Percentiles rank a stretch among this genome's conserved stretches.
phyloP scores from a whole-genome alignment of 139 green algal species.

The Micractinium sp. region DNA sequence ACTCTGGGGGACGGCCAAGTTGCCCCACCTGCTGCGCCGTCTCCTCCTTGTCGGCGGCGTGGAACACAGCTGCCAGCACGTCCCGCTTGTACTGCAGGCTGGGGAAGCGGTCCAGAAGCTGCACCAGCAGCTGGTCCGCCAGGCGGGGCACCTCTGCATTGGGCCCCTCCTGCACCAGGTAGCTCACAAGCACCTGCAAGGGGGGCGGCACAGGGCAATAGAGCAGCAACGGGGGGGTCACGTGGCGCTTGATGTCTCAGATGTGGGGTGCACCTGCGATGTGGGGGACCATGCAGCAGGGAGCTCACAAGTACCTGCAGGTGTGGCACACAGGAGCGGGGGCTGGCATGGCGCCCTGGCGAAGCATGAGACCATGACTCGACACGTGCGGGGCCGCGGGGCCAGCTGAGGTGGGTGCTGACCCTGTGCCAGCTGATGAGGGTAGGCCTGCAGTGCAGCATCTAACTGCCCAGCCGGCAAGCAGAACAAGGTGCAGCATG shows the following conservation, averaged over 20 bases:
- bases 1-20: no score
- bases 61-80: conserved; percentile 36
- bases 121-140: conserved; percentile 35
- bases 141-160: conserved; percentile 29
- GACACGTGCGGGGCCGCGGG: no score
- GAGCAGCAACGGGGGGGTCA: no score
- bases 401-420: no score
- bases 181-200: conserved; percentile 26
- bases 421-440: no score
- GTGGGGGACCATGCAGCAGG: no score
- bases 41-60: conserved; percentile 21
- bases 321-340: neutral
- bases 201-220: neutral
- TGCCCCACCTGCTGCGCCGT: neutral
- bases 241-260: no score
- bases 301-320: neutral
- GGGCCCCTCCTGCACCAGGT: conserved; percentile 39
- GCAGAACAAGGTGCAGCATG: no score
- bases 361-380: neutral
- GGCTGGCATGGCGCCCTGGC: no score
- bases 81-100: conserved; percentile 31
- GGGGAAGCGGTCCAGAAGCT: conserved; percentile 4
- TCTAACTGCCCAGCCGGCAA: no score
- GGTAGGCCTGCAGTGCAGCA: no score
- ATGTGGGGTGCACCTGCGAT: neutral